phyloP scores from a whole-genome alignment of 306 rosid species.

The Quercus agrifolia region DNA sequence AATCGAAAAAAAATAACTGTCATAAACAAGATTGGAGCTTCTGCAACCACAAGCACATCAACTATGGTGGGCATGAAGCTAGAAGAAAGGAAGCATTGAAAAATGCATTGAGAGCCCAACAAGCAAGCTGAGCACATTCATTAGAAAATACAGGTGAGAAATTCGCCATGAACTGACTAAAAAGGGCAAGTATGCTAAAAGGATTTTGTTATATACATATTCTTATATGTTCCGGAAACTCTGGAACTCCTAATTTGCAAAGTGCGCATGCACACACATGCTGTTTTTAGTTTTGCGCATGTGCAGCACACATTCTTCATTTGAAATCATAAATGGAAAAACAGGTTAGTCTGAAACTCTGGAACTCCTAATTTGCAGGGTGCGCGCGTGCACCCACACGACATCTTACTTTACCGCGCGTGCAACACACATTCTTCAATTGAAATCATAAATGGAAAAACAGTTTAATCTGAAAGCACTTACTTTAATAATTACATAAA shows the following conservation, averaged over 20 bases:
- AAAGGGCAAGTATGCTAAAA: background rate
- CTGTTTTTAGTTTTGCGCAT: background rate
- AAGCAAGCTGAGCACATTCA: no score
- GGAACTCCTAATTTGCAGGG: background rate
- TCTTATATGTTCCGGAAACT: no score
- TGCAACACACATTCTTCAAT: no score
- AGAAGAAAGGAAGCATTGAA: background rate
- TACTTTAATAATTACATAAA: no score
- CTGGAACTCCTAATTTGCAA: background rate
- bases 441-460: no score
- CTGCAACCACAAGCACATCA: background rate
- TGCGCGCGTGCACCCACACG: background rate
- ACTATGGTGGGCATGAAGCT: background rate
- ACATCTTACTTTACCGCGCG: no score
- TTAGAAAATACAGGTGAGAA: no score
- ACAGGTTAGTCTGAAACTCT: background rate
- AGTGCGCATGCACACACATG: background rate
- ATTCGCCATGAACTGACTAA: background rate
- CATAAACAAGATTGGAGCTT: background rate
- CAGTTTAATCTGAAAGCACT: no score
- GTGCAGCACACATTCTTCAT: no score
- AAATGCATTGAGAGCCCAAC: no score
- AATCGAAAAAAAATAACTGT: background rate
- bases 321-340: no score
- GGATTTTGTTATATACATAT: background rate